phyloP scores from a whole-genome alignment of 345 rosid species.

The Mercurialis annua region DNA sequence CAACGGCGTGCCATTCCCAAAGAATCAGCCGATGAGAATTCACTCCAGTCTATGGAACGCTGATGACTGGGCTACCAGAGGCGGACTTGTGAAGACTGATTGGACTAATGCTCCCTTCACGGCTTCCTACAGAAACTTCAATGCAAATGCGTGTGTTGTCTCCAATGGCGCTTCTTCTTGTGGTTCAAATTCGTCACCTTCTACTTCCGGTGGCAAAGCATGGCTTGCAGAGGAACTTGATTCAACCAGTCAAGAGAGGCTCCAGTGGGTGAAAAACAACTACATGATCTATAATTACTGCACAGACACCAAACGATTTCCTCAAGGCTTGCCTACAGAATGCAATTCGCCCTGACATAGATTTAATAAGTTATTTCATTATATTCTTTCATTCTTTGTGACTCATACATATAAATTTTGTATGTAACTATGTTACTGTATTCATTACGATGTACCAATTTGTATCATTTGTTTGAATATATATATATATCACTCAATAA shows the following conservation, averaged over 20 bases:
- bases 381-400: too few species aligned
- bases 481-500: too few species aligned
- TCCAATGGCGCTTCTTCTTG: slow-evolving; percentile 28
- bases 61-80: slow-evolving; percentile 78
- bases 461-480: too few species aligned
- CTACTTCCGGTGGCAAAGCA: background rate
- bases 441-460: too few species aligned
- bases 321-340: slow-evolving; percentile 47
- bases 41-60: slow-evolving; percentile 65
- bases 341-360: slow-evolving; percentile 16
- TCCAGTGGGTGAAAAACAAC: slow-evolving; percentile 47
- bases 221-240: slow-evolving; percentile 21
- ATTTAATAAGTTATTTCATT: too few species aligned
- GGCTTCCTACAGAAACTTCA: slow-evolving; percentile 46
- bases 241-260: slow-evolving; percentile 24
- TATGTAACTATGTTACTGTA: too few species aligned
- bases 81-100: slow-evolving; percentile 63
- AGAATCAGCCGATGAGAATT: slow-evolving; percentile 56
- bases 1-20: slow-evolving; percentile 47
- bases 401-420: too few species aligned
- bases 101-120: slow-evolving; percentile 61
- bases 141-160: slow-evolving; percentile 37
- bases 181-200: background rate
- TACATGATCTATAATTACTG: slow-evolving; percentile 55
- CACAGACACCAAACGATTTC: slow-evolving; percentile 41